These are phyloP conservation scores for Phoma sp. DNA, from an alignment of 2,329 filamentous ascomycete genomes.

Conservation along the genomic window DNA sequence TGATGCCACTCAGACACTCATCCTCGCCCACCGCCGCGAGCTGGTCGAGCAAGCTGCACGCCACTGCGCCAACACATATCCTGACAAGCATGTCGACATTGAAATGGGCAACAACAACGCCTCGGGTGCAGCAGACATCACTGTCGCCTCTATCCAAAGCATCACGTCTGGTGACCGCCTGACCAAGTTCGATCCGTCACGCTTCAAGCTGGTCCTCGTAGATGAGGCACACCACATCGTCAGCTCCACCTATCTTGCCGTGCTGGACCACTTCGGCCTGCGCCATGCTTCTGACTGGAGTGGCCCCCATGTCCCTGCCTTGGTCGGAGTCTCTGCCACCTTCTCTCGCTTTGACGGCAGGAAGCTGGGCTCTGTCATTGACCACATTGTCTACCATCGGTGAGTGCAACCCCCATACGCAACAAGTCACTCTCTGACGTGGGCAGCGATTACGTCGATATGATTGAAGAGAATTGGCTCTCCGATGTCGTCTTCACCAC, in stretches of 20 bases:
- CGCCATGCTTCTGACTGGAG: conserved; percentile 54
- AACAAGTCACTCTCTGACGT: conserved; percentile 8
- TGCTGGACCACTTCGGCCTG: conserved; percentile 81
- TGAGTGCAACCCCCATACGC: conserved; percentile 21
- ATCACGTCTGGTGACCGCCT: conserved; percentile 79
- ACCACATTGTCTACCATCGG: conserved; percentile 96
- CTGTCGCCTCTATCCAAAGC: conserved; percentile 87
- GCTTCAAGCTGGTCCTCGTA: conserved; percentile 90
- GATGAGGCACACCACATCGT: conserved; percentile 98
- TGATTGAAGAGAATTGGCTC: conserved; percentile 91
- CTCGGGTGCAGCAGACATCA: conserved; percentile 86
- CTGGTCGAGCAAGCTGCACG: conserved; percentile 91
- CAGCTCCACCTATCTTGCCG: conserved; percentile 76
- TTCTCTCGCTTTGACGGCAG: conserved; percentile 84
- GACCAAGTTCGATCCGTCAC: conserved; percentile 78
- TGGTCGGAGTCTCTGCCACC: conserved; percentile 90
- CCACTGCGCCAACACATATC: conserved; percentile 84
- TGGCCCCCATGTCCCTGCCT: conserved; percentile 51
- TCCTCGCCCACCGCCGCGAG: conserved; percentile 90
- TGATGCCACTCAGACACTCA: conserved; percentile 77
- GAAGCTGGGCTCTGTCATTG: conserved; percentile 81
- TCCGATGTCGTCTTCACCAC: conserved; percentile 94
- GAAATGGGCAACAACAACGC: conserved; percentile 86
- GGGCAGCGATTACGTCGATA: conserved; percentile 70
- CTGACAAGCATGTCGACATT: conserved; percentile 80